A percentile compares a stretch with the other conserved stretches of the same genome.
Evolutionary conservation across 805 yeast genomes (phyloP).

Genomic region (Ogataea angusta): DNA sequence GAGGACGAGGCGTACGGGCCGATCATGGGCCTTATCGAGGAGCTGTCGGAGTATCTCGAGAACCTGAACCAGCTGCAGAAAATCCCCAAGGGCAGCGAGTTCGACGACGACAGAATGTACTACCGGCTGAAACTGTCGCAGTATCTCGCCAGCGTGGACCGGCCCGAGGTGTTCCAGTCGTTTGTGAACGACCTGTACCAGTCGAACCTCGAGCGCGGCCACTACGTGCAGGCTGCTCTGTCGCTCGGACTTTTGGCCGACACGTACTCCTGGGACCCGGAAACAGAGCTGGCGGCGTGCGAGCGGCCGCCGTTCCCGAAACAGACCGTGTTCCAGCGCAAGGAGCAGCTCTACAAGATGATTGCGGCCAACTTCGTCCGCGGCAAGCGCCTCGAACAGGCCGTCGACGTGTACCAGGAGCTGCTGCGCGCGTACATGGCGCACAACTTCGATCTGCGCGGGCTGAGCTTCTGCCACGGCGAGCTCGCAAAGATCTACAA

Average conservation of each 20-base stretch:
- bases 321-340: slow-evolving; percentile 77
- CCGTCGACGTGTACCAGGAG: slow-evolving; percentile 74
- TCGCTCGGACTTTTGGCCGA: slow-evolving; percentile 74
- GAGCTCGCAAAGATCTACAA: slow-evolving; percentile 66
- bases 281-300: slow-evolving; percentile 51
- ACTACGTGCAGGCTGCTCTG: slow-evolving; percentile 79
- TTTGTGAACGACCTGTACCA: slow-evolving; percentile 73
- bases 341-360: slow-evolving; percentile 64
- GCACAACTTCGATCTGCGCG: slow-evolving; percentile 69
- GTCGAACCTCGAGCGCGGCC: slow-evolving; percentile 54
- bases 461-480: slow-evolving; percentile 67
- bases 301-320: slow-evolving; percentile 71
- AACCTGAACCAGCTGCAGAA: slow-evolving; percentile 63
- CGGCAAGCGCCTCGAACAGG: slow-evolving; percentile 77
- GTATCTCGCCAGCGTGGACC: slow-evolving; percentile 70
- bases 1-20: slow-evolving; percentile 61
- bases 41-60: slow-evolving; percentile 57
- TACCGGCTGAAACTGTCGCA: slow-evolving; percentile 73
- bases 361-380: slow-evolving; percentile 66
- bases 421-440: slow-evolving; percentile 70
- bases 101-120: slow-evolving; percentile 83
- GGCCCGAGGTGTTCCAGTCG: slow-evolving; percentile 77
- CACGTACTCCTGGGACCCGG: slow-evolving; percentile 71
- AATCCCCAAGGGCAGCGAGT: slow-evolving; percentile 79
- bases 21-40: slow-evolving; percentile 49